A percentile compares a stretch with the other conserved stretches of the same genome.
phyloP scores from a whole-genome alignment of 1,139 yeast genomes.

The Saccharomyces hybrid region DNA sequence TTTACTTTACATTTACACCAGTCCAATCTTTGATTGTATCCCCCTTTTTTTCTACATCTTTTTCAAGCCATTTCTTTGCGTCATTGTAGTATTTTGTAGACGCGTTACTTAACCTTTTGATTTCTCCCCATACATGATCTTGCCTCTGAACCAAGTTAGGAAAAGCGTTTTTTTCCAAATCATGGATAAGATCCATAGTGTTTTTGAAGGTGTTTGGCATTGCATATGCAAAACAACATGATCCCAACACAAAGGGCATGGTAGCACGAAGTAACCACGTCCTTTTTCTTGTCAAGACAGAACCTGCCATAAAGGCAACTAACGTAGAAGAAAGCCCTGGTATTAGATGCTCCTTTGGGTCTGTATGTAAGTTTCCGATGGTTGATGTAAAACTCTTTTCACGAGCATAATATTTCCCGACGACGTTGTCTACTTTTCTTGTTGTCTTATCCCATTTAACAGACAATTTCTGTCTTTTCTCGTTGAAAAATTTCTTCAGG shows the following conservation, averaged over 20 bases:
- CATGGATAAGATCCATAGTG: slow-evolving; percentile 55
- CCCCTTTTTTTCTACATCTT: slow-evolving; percentile 26
- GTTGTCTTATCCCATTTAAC: slow-evolving; percentile 32
- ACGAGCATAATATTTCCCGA: slow-evolving; percentile 46
- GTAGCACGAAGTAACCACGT: slow-evolving; percentile 52
- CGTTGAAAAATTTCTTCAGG: slow-evolving; percentile 18
- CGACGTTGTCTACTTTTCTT: slow-evolving; percentile 37
- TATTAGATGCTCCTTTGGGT: slow-evolving; percentile 62
- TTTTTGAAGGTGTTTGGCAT: slow-evolving; percentile 73
- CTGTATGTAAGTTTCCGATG: slow-evolving; percentile 55
- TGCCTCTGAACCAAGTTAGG: slow-evolving; percentile 69
- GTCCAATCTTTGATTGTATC: slow-evolving; percentile 15
- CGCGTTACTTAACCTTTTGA: background rate
- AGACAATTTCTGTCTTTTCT: slow-evolving; percentile 33
- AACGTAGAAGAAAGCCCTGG: slow-evolving; percentile 69
- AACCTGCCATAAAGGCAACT: slow-evolving; percentile 72
- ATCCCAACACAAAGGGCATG: slow-evolving; percentile 61
- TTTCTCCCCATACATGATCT: slow-evolving; percentile 34
- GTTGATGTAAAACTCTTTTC: slow-evolving; percentile 66
- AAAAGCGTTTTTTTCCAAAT: slow-evolving; percentile 53
- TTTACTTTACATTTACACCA: slow-evolving; percentile 10
- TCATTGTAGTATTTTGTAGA: slow-evolving; percentile 26
- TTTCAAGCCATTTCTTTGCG: slow-evolving; percentile 36
- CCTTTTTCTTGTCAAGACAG: slow-evolving; percentile 63
- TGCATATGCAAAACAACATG: slow-evolving; percentile 62